Conservation (phyloP, 2,329 filamentous ascomycete genomes). For the Penicillium expansum region DNA sequence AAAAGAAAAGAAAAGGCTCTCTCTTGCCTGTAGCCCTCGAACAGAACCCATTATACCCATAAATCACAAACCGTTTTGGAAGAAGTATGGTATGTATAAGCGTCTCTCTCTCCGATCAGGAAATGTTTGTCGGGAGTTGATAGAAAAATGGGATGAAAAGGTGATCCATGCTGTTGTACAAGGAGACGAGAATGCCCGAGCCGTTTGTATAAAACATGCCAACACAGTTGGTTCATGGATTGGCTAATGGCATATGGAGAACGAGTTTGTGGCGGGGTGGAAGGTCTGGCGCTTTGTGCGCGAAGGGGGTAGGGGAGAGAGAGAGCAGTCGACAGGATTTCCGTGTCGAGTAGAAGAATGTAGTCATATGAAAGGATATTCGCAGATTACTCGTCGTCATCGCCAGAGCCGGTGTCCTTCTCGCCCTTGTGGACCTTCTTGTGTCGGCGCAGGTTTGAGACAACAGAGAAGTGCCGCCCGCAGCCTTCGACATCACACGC, state of each 20-base stretch:
- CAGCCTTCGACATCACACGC: slow-evolving; percentile 92
- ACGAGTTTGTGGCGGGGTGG: slow-evolving; percentile 5
- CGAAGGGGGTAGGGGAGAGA: slow-evolving; percentile 2
- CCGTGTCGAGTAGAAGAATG: slow-evolving; percentile 15
- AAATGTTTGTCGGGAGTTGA: slow-evolving; percentile 9
- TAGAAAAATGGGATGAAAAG: background rate
- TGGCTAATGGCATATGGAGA: slow-evolving; percentile 6
- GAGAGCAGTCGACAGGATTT: slow-evolving; percentile 10
- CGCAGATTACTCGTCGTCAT: slow-evolving; percentile 40
- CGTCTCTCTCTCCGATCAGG: slow-evolving; percentile 12
- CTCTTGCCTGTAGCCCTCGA: slow-evolving; percentile 11
- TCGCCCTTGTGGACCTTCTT: slow-evolving; percentile 88
- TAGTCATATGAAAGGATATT: slow-evolving; percentile 2
- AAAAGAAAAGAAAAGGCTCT: slow-evolving; percentile 9
- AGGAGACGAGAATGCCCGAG: slow-evolving; percentile 14
- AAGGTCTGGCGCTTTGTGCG: slow-evolving; percentile 5
- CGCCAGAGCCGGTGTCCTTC: slow-evolving; percentile 40
- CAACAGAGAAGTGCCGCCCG: slow-evolving; percentile 93
- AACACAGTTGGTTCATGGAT: slow-evolving; percentile 19
- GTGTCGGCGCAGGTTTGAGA: slow-evolving; percentile 90
- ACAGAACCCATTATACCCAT: slow-evolving; percentile 13
- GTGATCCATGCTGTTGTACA: slow-evolving; percentile 33
- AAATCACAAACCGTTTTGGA: slow-evolving; percentile 9
- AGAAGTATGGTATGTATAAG: slow-evolving; percentile 4
- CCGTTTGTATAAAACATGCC: slow-evolving; percentile 1